Conservation (phyloP, 202 grass and related monocot species). For the Zoysia matrella region DNA sequence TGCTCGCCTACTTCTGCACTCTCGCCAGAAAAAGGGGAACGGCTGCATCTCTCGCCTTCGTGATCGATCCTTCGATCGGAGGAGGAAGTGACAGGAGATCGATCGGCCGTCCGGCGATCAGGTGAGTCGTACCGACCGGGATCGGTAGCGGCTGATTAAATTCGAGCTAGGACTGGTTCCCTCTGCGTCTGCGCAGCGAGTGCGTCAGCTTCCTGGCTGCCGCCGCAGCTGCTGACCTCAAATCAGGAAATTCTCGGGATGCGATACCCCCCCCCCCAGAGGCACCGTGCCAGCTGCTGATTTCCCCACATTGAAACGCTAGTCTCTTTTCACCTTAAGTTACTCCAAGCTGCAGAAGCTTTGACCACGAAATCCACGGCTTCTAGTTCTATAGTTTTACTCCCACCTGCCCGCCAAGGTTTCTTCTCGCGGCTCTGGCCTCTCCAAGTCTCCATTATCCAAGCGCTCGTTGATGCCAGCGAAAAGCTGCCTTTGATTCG, state of each 20-base stretch:
- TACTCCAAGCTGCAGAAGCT: neutral
- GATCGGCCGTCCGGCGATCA: neutral
- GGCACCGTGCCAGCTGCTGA: conserved; percentile 32
- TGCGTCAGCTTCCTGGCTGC: conserved; percentile 41
- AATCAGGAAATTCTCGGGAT: conserved; percentile 43
- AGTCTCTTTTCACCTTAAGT: conserved; percentile 19
- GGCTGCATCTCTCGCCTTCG: neutral
- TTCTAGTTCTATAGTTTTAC: neutral
- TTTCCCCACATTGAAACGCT: conserved; percentile 45
- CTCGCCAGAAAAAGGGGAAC: conserved; percentile 1
- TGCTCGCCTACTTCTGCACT: neutral
- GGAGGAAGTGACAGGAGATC: neutral
- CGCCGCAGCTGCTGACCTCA: conserved; percentile 34
- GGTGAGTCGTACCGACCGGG: conserved; percentile 18
- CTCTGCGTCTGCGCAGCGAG: neutral
- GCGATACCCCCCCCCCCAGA: neutral
- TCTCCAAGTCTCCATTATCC: neutral
- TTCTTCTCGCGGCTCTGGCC: neutral
- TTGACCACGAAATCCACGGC: conserved; percentile 32
- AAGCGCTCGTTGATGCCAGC: neutral
- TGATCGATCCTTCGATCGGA: neutral
- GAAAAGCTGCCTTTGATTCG: neutral
- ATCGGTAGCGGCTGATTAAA: neutral
- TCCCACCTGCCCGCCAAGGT: neutral
- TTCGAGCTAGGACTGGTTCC: neutral